Percentiles rank a stretch among this genome's conserved stretches.
These are phyloP conservation scores for Cardamine resedifolia DNA, from an alignment of 345 rosid species.

Conservation along the genomic window DNA sequence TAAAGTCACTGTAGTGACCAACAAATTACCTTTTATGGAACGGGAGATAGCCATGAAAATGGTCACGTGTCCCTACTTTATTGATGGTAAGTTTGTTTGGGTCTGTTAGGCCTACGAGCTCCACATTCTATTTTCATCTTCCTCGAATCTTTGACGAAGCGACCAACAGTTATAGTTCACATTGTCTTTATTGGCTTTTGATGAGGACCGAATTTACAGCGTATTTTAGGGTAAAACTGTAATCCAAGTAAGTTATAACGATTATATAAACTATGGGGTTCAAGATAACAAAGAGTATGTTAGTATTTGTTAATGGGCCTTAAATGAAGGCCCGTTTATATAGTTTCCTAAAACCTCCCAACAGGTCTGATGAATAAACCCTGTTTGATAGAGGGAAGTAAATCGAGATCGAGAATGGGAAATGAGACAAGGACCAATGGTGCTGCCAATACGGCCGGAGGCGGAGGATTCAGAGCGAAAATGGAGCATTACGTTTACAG, in stretches of 20 bases:
- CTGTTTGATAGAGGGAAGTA: background rate
- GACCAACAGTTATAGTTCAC: background rate
- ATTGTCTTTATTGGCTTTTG: background rate
- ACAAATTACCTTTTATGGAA: background rate
- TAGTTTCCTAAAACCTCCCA: background rate
- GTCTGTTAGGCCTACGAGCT: background rate
- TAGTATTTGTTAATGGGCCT: background rate
- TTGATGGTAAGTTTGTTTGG: slow-evolving; percentile 5
- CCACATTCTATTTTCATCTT: background rate
- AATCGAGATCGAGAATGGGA: slow-evolving; percentile 30
- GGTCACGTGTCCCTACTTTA: background rate
- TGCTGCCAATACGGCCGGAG: slow-evolving; percentile 7
- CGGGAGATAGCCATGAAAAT: background rate
- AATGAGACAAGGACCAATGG: slow-evolving; percentile 22
- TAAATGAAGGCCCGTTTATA: background rate
- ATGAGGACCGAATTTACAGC: background rate
- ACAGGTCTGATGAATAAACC: slow-evolving; percentile 11
- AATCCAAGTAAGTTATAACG: background rate
- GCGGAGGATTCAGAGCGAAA: slow-evolving; percentile 57
- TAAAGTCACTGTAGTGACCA: background rate
- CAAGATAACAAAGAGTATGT: no score
- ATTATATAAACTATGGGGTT: background rate
- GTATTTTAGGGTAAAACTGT: background rate
- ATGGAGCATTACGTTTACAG: slow-evolving; percentile 68
- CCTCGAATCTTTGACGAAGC: background rate